Base-by-base conservation (phyloP, 805 yeast species). In the Zygosaccharomyces kombuchaensis region DNA sequence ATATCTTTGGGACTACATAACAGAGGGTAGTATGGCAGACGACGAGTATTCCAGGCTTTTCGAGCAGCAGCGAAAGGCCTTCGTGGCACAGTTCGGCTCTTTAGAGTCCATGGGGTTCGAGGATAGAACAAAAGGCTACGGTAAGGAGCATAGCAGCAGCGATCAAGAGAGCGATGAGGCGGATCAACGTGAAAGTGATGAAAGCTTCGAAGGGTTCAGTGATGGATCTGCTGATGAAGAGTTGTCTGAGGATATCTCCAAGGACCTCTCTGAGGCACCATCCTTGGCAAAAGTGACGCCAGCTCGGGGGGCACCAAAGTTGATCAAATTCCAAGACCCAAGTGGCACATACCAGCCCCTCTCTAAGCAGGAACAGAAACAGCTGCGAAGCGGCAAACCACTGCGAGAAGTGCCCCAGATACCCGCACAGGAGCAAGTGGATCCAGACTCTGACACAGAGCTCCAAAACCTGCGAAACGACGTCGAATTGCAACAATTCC, bases 401-500 rank as follows among this genome's bases (percentile, higher is more conserved):
- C 30, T 58, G 17, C 27, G 44, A 40, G 39, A 46, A 36, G 32
- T 42, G 30, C 45, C 16, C 48, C 17, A 71, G 63, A 45, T 52
- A 60, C 46, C 38, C 31, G 32, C 16, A 21, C 48, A 36, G 23
- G 43, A 3, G 39, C 39, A 13, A 3, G 23, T 42, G 3, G 52
- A 45, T 16, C 59, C 65, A 5, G 53, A 46, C 14, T 59, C 65
- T 3, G 64, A 68, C 30, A 60, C 54, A 7, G 76, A 75, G 25
- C 69, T 65, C 29, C 78, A 82, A 22, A 78, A 84, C 55, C 55
- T 83, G 50, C 76, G 81, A 48, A 82, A 84, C 53, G 93, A 84
- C 62, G 57, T 83, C n/a, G 85, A 81, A 54, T 67, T 86, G 39
- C 90, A 85, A 59, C 67, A 89, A 47, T 74, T 86, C 35, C 60